Conservation (phyloP, 73 alveolate genomes). For the Symbiodinium pilosum region DNA sequence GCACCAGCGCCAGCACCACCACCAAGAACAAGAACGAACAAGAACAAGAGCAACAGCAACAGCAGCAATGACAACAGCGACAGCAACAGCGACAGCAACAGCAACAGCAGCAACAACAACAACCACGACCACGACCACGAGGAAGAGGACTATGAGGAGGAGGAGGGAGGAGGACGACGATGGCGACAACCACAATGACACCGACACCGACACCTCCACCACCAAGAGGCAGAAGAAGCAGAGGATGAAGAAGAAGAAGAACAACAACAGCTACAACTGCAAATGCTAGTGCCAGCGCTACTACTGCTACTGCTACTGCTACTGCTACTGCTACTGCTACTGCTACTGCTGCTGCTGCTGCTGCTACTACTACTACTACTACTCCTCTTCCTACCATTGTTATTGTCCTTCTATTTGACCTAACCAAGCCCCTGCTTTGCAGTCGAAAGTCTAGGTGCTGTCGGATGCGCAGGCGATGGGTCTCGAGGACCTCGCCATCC, state of each 20-base stretch:
- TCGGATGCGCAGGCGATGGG: slow-evolving; percentile 30
- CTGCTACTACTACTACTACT: background rate
- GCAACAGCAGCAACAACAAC: background rate
- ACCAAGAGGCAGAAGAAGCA: too few relatives aligned
- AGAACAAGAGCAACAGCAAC: background rate
- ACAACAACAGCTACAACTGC: background rate
- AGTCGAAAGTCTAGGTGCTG: slow-evolving; percentile 19
- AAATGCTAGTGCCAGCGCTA: background rate
- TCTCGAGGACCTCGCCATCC: background rate
- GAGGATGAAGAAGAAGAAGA: background rate
- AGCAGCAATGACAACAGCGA: background rate
- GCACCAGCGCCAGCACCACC: too few relatives aligned
- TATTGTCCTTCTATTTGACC: background rate
- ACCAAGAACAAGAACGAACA: too few relatives aligned
- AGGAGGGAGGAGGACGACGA: too few relatives aligned
- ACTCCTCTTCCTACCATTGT: background rate
- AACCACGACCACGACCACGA: too few relatives aligned
- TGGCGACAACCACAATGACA: too few relatives aligned
- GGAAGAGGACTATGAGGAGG: too few relatives aligned
- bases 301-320: background rate
- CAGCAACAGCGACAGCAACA: background rate
- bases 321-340: too few relatives aligned
- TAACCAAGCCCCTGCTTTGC: background rate
- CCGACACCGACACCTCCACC: background rate
- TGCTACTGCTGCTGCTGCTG: background rate